Percentiles rank a stretch among this genome's conserved stretches.
Conservation (phyloP, 352 stramenopile species). For the Albugo candida region DNA sequence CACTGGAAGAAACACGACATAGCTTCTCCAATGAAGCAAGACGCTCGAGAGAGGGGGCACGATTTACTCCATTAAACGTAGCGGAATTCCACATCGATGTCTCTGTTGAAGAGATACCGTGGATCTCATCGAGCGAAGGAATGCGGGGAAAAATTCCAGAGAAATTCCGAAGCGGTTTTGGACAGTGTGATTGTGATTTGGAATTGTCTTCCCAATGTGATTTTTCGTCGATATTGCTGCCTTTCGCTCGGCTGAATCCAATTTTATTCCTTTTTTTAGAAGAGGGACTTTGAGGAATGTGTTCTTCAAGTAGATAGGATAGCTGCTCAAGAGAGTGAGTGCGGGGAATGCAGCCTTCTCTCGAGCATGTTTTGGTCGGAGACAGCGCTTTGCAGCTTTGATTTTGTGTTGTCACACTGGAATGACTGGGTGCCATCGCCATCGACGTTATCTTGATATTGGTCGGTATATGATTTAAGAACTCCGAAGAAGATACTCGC, state of each 20-base stretch:
- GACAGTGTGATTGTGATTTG: slow-evolving; percentile 17
- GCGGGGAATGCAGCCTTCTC: slow-evolving; percentile 30
- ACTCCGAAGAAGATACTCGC: too few relatives aligned
- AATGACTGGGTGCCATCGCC: too few relatives aligned
- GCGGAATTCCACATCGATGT: slow-evolving; percentile 15
- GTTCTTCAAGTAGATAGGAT: slow-evolving; percentile 44
- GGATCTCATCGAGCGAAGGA: slow-evolving; percentile 54
- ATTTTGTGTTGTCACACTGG: too few relatives aligned
- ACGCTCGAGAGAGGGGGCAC: slow-evolving; percentile 12
- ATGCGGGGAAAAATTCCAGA: slow-evolving; percentile 65
- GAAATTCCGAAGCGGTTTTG: slow-evolving; percentile 59
- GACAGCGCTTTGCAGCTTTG: too few relatives aligned
- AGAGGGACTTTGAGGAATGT: slow-evolving; percentile 27
- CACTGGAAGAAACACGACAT: slow-evolving; percentile 35
- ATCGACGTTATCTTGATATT: too few relatives aligned
- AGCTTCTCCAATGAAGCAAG: slow-evolving; percentile 15
- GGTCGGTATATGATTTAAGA: too few relatives aligned
- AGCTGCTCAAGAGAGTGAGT: slow-evolving; percentile 63
- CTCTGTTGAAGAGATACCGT: slow-evolving; percentile 43
- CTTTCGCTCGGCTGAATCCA: background rate
- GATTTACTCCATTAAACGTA: slow-evolving; percentile 34
- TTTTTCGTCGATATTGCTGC: background rate
- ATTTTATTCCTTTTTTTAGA: background rate
- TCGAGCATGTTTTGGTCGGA: too few relatives aligned
- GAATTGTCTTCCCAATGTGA: background rate